Conservation (phyloP, 2,329 filamentous ascomycete genomes). For the Aspergillus pseudoterreus region DNA sequence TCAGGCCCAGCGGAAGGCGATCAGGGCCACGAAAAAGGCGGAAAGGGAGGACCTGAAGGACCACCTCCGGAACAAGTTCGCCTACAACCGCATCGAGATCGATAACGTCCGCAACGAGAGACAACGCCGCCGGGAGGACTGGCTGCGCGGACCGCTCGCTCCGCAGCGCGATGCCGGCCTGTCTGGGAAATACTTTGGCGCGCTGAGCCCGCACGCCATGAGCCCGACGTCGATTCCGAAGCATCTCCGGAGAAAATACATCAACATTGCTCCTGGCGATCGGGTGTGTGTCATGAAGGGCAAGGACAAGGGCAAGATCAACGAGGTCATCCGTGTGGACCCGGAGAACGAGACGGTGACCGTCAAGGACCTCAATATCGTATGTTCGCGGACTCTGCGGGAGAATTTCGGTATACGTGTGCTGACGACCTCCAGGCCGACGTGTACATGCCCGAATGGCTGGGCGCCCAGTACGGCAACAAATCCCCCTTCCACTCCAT, state of each 20-base stretch:
- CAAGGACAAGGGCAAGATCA: constrained; percentile 78
- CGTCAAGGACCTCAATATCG: constrained; percentile 62
- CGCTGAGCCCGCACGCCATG: constrained; percentile 40
- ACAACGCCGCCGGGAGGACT: constrained; percentile 66
- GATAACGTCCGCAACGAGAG: constrained; percentile 48
- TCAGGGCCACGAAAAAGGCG: constrained; percentile 42
- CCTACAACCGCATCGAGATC: constrained; percentile 30
- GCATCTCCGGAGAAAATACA: constrained; percentile 41
- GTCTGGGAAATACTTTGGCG: constrained; percentile 56
- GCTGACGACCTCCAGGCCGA: constrained; percentile 32
- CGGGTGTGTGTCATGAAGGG: constrained; percentile 79
- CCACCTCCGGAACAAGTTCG: constrained; percentile 25
- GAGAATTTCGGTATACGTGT: background rate
- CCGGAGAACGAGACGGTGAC: constrained; percentile 53
- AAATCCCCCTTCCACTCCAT: constrained; percentile 45
- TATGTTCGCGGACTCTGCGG: constrained; percentile 30
- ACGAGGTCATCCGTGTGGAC: constrained; percentile 60
- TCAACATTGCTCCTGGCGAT: constrained; percentile 66
- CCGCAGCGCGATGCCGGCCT: constrained; percentile 70
- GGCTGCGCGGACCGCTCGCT: constrained; percentile 71
- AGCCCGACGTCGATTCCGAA: constrained; percentile 39
- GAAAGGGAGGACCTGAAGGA: constrained; percentile 35
- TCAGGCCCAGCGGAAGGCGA: constrained; percentile 50
- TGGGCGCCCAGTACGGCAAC: constrained; percentile 32
- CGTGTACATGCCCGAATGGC: constrained; percentile 38